Base-by-base conservation (phyloP, 495 filamentous ascomycete genomes). In the Penicillium desertorum region DNA sequence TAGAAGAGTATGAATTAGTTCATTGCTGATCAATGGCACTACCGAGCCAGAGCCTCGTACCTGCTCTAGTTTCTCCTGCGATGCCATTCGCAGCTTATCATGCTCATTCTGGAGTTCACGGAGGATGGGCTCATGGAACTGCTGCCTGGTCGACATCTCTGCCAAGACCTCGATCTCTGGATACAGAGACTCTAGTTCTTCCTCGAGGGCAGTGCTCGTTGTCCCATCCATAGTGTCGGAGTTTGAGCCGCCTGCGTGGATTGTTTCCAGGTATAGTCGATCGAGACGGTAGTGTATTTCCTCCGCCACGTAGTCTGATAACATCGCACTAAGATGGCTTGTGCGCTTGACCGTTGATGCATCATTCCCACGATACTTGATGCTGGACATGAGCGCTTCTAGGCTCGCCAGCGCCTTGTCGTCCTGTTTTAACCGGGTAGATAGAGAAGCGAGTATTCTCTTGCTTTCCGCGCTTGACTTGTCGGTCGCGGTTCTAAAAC, bases 141-240 rank as follows among this genome's bases (percentile, higher is more conserved):
- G 79, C 54, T 87, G 83, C 63, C 82, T 80, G 2, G 77, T 76
- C 23, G 81, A 80, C 76, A 88, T 83, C 57, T 86, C 81, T 3
- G 84, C 80, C 32, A 88, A 73, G 3, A 83, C 77, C 12, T 83
- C 76, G 58, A 88, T 83, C 57, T 88, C 85, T 0, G 82, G 77
- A 56, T 85, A 85, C 4, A 88, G 65, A 14, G 84, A 83, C 36
- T 85, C 83, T 5, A 87, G 63, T 53, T 88, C 85, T 41, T 81
- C 77, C 62, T 84, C 76, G 22, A 86, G 54, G 0, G 73, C 70
- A 19, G 67, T 45, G n/a, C 78, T 47, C 11, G 57, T 54, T 5
- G 69, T 64, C 14, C 25, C 25, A 22, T 65, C 62, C 16, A 27
- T 19, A 1, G 42, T 39, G 5, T 36, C 12, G 10, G 29, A 19